A percentile compares a stretch with the other conserved stretches of the same genome.
These are phyloP conservation scores for Handroanthus guayacan DNA, from an alignment of 257 asterid genomes.

Conservation along the genomic window DNA sequence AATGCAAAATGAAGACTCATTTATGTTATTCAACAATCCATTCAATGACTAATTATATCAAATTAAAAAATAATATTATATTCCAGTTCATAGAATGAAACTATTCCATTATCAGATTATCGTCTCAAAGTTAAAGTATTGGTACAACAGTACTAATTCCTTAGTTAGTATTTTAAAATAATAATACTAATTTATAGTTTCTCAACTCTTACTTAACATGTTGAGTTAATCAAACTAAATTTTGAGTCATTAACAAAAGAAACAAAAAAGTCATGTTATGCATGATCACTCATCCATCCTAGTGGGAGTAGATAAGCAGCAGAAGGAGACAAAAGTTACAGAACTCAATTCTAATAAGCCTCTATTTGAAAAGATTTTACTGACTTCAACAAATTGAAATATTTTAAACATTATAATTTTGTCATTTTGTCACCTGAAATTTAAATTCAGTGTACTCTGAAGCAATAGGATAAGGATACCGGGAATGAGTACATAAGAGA, in stretches of 20 bases:
- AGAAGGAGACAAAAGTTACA: slow-evolving; percentile 6
- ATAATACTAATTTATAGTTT: neutral
- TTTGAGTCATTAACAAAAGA: neutral
- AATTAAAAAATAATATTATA: neutral
- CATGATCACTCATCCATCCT: slow-evolving; percentile 16
- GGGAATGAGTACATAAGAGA: neutral
- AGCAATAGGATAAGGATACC: neutral
- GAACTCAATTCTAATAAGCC: too few relatives aligned
- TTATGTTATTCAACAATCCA: neutral
- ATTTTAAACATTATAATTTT: neutral
- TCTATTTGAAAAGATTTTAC: too few relatives aligned
- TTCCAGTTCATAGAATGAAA: neutral
- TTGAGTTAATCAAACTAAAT: neutral
- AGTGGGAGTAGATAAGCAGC: neutral
- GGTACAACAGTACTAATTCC: neutral
- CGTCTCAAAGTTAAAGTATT: neutral
- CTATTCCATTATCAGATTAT: neutral
- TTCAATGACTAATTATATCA: neutral
- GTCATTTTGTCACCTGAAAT: neutral
- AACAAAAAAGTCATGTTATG: neutral
- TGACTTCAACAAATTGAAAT: too few relatives aligned
- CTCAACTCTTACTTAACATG: neutral
- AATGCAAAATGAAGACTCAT: neutral
- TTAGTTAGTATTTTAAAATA: neutral
- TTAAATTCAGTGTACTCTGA: neutral